A percentile compares a stretch with the other conserved stretches of the same genome.
phyloP scores from a whole-genome alignment of 495 filamentous ascomycete genomes.

The Talaromyces liani region DNA sequence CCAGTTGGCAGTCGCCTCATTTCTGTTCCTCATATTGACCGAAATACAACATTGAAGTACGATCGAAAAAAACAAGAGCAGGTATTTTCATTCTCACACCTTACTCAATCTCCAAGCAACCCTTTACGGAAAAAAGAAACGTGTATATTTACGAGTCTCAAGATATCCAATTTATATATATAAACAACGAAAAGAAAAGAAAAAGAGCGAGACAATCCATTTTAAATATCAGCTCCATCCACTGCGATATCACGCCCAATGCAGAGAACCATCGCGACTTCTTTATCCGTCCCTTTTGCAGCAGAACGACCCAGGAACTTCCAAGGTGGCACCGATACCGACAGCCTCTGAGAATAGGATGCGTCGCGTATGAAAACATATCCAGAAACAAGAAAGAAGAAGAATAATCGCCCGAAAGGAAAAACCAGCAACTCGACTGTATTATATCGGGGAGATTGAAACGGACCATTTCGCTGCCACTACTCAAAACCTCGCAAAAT shows the following conservation, averaged over 20 bases:
- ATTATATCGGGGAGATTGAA: neutral
- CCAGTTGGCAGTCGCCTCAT: neutral
- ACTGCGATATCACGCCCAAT: constrained; percentile 3
- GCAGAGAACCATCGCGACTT: constrained; percentile 18
- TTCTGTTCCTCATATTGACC: too few species aligned
- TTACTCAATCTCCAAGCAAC: neutral
- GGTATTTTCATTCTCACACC: neutral
- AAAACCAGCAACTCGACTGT: neutral
- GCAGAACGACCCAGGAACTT: constrained; percentile 3
- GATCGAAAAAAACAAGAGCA: neutral
- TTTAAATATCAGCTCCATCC: neutral
- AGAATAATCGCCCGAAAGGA: neutral
- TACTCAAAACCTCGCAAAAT: neutral
- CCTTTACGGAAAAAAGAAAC: neutral
- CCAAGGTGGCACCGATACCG: constrained; percentile 1
- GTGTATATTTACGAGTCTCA: neutral
- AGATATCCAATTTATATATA: neutral
- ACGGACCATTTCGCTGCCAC: neutral
- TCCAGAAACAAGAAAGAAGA: neutral
- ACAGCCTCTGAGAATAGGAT: neutral
- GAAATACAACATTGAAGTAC: neutral
- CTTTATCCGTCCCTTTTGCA: neutral
- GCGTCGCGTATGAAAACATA: neutral
- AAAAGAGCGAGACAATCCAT: neutral
- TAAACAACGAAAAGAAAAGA: neutral